Conservation (phyloP, 306 rosid genomes). For the Quercus ilex region DNA sequence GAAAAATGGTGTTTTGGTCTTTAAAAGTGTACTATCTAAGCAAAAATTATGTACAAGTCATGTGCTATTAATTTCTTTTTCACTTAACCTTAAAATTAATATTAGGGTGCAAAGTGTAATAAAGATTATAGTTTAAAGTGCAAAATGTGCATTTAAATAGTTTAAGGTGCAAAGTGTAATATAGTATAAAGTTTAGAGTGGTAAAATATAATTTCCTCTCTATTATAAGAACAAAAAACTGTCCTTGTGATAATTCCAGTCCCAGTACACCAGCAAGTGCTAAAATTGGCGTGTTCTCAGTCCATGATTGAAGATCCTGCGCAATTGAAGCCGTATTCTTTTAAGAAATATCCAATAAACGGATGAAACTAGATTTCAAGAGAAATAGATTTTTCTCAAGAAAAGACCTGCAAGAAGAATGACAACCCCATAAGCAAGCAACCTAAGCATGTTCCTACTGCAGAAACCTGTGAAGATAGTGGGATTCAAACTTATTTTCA, state of each 20-base stretch:
- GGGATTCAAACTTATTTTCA: conserved; percentile 10
- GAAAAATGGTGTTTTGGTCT: no score
- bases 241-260: conserved; percentile 2
- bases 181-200: no score
- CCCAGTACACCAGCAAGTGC: conserved; percentile 81
- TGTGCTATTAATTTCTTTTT: no score
- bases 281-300: conserved; percentile 42
- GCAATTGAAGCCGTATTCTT: neutral
- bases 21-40: no score
- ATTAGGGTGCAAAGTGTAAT: no score
- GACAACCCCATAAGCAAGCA: conserved; percentile 57
- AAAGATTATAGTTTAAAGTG: no score
- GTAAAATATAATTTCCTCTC: no score
- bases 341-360: neutral
- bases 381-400: neutral
- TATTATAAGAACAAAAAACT: neutral
- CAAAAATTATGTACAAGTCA: no score
- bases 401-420: conserved; percentile 57
- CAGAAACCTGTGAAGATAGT: conserved; percentile 41
- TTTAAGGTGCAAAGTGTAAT: no score
- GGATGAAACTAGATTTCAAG: neutral
- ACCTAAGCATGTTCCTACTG: conserved; percentile 72
- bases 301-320: conserved; percentile 59
- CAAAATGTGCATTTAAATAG: no score
- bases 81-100: no score